Evolutionary conservation across 768 basidiomycete species (phyloP), one percentile per base, ranked within the genome.

Genomic region (Mycena leptocephala): DNA sequence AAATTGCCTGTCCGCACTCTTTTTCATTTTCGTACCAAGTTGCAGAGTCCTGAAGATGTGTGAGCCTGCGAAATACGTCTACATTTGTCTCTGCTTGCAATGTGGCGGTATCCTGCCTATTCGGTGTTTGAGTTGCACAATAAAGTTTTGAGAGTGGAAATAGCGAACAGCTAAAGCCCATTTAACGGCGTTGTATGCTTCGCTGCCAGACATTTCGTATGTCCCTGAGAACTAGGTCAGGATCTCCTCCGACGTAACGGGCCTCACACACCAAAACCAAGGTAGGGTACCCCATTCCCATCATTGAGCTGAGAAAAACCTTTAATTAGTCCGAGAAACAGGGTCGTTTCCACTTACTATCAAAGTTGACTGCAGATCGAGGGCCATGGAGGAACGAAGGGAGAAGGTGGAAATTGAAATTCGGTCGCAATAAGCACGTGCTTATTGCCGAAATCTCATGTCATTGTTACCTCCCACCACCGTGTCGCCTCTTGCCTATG

Each of bases 161-260:
- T 77, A n/a, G n/a, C n/a, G n/a, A n/a, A 91, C 92, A 87, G 94
- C 91, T 16, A 94, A 85, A 3, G 93, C 94, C 86, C 88, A 91
- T 33, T 83, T 90, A 22, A 93, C 91, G 55, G 89, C 88, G 48
- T 89, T 81, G 79, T 92, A 91, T 0, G 92, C 91, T 43, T 90
- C 88, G 30, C 85, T 81, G 35, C 92, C 92, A n/a, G 88, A 85
- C 82, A 93, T 87, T 81, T 94, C 92, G 83, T 94, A 94, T 13
- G 91, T 92, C 28, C 91, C 87, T 89, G 74, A 68, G 74, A 61
- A 75, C 53, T 18, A 11, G 76, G 61, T 77, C 16, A 43, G 39
- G 66, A 76, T 43, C 24, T 65, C 62, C 28, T 18, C 48, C 18
- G 48, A 22, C 28, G 35, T 16, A 13, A 30, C 72, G 26, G 24